Conservation (phyloP, 1,139 yeast species). For the Ogataea hybrid region DNA sequence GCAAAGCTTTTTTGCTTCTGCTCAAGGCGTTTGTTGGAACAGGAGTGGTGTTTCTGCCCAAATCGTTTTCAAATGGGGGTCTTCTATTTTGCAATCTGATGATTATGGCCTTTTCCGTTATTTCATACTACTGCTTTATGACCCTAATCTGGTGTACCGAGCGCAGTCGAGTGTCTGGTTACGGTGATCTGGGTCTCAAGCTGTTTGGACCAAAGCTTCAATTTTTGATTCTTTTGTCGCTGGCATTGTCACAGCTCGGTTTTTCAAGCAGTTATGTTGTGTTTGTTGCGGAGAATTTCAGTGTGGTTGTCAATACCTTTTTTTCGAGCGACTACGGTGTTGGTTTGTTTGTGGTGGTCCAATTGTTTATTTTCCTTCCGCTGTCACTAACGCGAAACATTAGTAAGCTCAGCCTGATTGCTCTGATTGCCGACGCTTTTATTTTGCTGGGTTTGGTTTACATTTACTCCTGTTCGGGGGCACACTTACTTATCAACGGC, state of each 20-base stretch:
- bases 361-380: slow-evolving; percentile 72
- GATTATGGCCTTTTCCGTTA: slow-evolving; percentile 63
- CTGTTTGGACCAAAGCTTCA: slow-evolving; percentile 74
- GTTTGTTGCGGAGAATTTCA: slow-evolving; percentile 84
- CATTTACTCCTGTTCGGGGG: slow-evolving; percentile 68
- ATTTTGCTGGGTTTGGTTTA: slow-evolving; percentile 79
- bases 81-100: slow-evolving; percentile 66
- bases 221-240: slow-evolving; percentile 66
- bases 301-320: slow-evolving; percentile 40
- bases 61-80: slow-evolving; percentile 90
- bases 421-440: slow-evolving; percentile 83
- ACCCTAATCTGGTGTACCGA: slow-evolving; percentile 62
- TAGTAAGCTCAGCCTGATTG: slow-evolving; percentile 83
- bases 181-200: slow-evolving; percentile 82
- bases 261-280: slow-evolving; percentile 96
- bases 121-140: slow-evolving; percentile 86
- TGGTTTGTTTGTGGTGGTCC: slow-evolving; percentile 60
- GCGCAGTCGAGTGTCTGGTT: slow-evolving; percentile 65
- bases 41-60: slow-evolving; percentile 91
- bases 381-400: slow-evolving; percentile 84
- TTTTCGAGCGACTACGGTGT: slow-evolving; percentile 30
- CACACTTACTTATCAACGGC: slow-evolving; percentile 53
- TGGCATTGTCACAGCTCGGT: slow-evolving; percentile 87
- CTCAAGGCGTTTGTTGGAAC: slow-evolving; percentile 95
- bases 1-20: slow-evolving; percentile 68